Percentiles rank a stretch among this genome's conserved stretches.
Evolutionary conservation across 306 rosid species (phyloP).

Genomic region (Inga laurina): DNA sequence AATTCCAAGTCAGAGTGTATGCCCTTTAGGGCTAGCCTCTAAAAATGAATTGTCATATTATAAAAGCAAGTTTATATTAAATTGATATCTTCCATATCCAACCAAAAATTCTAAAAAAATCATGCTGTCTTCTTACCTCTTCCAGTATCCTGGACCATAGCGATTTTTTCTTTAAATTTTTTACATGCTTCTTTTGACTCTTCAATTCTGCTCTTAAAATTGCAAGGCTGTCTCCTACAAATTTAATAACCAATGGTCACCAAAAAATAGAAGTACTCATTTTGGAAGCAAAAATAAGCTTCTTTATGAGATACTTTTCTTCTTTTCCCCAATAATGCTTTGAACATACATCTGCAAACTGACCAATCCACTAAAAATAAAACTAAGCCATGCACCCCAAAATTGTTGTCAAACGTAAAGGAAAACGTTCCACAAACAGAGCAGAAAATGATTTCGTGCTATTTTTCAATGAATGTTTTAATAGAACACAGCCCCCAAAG

Average conservation of each 20-base stretch:
- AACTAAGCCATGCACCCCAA: conserved; percentile 6
- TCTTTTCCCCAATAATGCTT: not conserved
- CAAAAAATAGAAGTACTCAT: conserved; percentile 13
- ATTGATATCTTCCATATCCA: conserved; percentile 4
- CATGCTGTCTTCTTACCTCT: conserved; percentile 69
- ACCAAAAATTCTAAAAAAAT: conserved; percentile 26
- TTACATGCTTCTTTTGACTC: conserved; percentile 95
- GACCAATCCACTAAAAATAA: conserved; percentile 5
- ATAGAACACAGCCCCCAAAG: not conserved
- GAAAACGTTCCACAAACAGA: not conserved
- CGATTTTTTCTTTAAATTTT: conserved; percentile 91
- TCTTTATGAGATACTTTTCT: not conserved
- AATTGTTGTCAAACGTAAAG: not conserved
- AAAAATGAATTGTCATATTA: conserved; percentile 10
- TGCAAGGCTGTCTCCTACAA: conserved; percentile 89
- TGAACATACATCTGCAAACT: conserved; percentile 11
- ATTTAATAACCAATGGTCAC: conserved; percentile 37
- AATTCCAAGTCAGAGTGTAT: no score
- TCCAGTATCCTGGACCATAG: conserved; percentile 95
- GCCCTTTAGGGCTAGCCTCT: not conserved
- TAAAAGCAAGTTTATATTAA: conserved; percentile 10
- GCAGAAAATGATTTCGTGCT: not conserved
- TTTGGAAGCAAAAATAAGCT: conserved; percentile 14
- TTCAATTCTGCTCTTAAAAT: conserved; percentile 89
- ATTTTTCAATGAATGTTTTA: not conserved